Conservation (phyloP, 2,329 filamentous ascomycete genomes). For the Lachnum nothofagi region DNA sequence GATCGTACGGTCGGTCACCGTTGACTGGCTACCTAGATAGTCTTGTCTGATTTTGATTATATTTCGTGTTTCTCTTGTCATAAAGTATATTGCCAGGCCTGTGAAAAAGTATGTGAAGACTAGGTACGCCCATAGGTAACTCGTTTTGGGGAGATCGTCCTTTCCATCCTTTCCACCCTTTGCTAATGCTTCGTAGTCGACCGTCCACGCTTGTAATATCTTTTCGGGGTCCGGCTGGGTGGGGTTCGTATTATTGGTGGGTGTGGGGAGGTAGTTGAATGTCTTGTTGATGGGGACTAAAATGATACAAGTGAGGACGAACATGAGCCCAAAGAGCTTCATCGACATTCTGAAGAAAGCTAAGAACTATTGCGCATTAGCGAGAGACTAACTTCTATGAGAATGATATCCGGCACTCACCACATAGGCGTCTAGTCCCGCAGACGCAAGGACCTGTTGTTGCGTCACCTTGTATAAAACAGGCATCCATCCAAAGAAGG, state of each 20-base stretch:
- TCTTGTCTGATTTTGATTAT: slow-evolving; percentile 83
- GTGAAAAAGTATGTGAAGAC: slow-evolving; percentile 95
- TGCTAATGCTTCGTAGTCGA: slow-evolving; percentile 5
- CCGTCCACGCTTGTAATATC: slow-evolving; percentile 3
- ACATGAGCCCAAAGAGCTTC: slow-evolving; percentile 71
- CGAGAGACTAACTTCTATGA: background rate
- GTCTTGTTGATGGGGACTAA: slow-evolving; percentile 80
- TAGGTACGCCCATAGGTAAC: slow-evolving; percentile 86
- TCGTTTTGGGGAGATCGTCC: slow-evolving; percentile 16
- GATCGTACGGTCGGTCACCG: slow-evolving; percentile 92
- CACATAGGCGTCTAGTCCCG: slow-evolving; percentile 91
- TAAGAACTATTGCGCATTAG: slow-evolving; percentile 56
- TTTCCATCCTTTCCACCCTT: slow-evolving; percentile 9
- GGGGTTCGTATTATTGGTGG: slow-evolving; percentile 31
- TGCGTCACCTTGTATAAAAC: slow-evolving; percentile 79
- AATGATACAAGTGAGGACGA: slow-evolving; percentile 74
- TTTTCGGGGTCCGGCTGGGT: background rate
- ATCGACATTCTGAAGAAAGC: slow-evolving; percentile 95
- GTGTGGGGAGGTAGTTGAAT: slow-evolving; percentile 41
- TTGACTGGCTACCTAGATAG: slow-evolving; percentile 88
- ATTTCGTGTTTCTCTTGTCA: slow-evolving; percentile 75
- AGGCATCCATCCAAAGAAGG: slow-evolving; percentile 89
- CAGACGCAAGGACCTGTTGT: slow-evolving; percentile 81
- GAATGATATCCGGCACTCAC: slow-evolving; percentile 41
- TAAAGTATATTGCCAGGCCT: slow-evolving; percentile 71